These are phyloP conservation scores for Fusarium sp. DNA, from an alignment of 2,329 filamentous ascomycete species.

Conservation along the genomic window DNA sequence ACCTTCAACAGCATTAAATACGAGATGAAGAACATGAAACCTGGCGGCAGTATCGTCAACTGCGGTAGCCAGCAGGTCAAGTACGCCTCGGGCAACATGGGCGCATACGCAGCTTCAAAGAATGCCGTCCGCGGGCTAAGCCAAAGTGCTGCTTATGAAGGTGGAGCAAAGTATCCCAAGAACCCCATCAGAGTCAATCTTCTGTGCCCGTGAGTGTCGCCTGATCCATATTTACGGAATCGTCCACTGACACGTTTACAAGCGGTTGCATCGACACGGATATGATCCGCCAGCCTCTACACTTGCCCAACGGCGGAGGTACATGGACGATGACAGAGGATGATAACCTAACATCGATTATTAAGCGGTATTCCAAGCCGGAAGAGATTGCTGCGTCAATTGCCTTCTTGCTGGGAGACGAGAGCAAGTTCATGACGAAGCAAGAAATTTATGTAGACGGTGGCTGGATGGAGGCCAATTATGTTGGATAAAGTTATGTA, in stretches of 20 bases:
- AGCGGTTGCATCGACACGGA: conserved; percentile 50
- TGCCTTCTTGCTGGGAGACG: conserved; percentile 51
- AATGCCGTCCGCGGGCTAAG: conserved; percentile 50
- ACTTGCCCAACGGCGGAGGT: conserved; percentile 42
- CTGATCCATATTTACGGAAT: rapidly evolving
- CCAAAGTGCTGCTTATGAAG: conserved; percentile 48
- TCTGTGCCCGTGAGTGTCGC: conserved; percentile 37
- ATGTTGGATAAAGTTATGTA: conserved; percentile 25
- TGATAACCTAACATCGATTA: conserved; percentile 46
- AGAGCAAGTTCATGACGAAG: conserved; percentile 52
- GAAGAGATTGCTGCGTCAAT: conserved; percentile 50
- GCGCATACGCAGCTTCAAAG: conserved; percentile 54
- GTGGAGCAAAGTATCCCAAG: conserved; percentile 45
- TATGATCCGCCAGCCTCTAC: conserved; percentile 48
- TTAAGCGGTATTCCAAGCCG: conserved; percentile 47
- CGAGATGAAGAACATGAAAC: conserved; percentile 54
- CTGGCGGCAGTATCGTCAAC: conserved; percentile 63
- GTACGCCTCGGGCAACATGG: conserved; percentile 53
- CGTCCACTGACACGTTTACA: background rate
- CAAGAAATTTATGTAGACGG: conserved; percentile 51
- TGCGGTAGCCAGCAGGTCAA: conserved; percentile 60
- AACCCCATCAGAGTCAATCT: conserved; percentile 47
- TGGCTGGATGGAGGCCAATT: conserved; percentile 48
- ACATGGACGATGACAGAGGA: conserved; percentile 48
- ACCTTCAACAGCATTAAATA: conserved; percentile 49